Base-by-base conservation (phyloP, 352 stramenopile species). In the Paralagenidium karlingii region DNA sequence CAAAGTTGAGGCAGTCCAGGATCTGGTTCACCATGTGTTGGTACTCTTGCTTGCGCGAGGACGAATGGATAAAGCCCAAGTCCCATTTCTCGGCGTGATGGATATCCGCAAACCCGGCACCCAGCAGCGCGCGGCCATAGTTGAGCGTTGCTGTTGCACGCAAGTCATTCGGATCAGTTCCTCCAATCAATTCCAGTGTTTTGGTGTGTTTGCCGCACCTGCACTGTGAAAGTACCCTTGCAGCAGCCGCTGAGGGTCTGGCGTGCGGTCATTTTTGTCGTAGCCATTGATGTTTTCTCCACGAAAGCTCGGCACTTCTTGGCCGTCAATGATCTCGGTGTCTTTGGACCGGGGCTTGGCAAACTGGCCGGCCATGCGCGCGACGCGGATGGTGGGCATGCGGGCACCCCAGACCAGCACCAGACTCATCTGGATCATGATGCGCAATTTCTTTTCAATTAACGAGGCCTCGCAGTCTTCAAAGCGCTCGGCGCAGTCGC, bases 211-310 rank as follows among this genome's bases (percentile, higher is more conserved):
- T n/a, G 15, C 20, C 21, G 13, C 46, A 55, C 47, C 80, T 5
- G 90, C 89, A 51, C 75, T 96, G 60, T 99, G 95, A 57, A 98
- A 94, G 67, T 99, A 99, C 29, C 94, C 94, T 20, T 97, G 60
- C 5, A 98, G 60, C 62, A 99, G 91, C 21, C 95, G 76, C 18
- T 70, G 64, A 16, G 95, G 94, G 60, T 99, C 83, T 24, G 97
- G 95, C 30, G 71, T 68, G 29, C 95, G 87, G 32, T 95, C 70
- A 43, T 96, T 82, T 27, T 81, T 74, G 38, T 90, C 88, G 59
- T 96, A 96, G 0, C 68, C 68, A 61, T 99, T 99, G 49, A 99
- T 95, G 60, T 97, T 99, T 55, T 99, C 95, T 12, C 95, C 95
- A 30, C 94, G 78, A 71, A 98, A 99, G 39, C 84, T 96, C 19